Evolutionary conservation across 495 filamentous ascomycete genomes (phyloP).

Genomic region (Penicillium pulvis): DNA sequence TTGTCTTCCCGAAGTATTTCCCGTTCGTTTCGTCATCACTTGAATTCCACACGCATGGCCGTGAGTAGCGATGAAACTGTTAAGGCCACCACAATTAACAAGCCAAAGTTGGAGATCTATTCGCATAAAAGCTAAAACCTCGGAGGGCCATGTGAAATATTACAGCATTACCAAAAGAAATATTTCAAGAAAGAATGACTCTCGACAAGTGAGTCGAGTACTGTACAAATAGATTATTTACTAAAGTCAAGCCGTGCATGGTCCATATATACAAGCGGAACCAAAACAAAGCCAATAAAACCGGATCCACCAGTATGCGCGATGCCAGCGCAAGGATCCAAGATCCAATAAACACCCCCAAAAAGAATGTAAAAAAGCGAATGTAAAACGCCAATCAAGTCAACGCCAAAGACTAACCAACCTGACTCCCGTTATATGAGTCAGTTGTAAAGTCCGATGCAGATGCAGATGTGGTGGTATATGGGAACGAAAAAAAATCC

Average conservation of each 20-base stretch:
- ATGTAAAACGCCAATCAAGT: constrained; percentile 8
- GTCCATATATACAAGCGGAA: constrained; percentile 27
- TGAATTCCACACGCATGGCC: no score
- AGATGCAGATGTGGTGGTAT: constrained; percentile 34
- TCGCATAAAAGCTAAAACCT: no score
- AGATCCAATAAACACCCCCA: constrained; percentile 1
- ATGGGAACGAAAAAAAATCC: constrained; percentile 14
- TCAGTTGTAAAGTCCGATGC: not conserved
- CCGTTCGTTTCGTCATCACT: no score
- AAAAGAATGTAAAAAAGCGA: constrained; percentile 8
- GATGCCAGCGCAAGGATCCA: constrained; percentile 16
- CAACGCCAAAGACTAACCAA: constrained; percentile 1
- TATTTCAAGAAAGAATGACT: not conserved
- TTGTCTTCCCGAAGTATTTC: no score
- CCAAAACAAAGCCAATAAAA: constrained; percentile 2
- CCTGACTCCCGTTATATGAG: not conserved
- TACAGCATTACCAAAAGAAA: no score
- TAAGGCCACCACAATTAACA: no score
- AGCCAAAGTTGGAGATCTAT: no score
- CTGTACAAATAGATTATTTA: constrained; percentile 32
- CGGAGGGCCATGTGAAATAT: no score
- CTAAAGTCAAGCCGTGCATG: constrained; percentile 8
- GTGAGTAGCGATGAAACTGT: no score
- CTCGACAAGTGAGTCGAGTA: constrained; percentile 10
- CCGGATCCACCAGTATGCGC: constrained; percentile 13